Evolutionary conservation across 1,284 basidiomycete species (phyloP), one percentile per base, ranked within the genome.

Genomic region (Psilocybe mexicana): DNA sequence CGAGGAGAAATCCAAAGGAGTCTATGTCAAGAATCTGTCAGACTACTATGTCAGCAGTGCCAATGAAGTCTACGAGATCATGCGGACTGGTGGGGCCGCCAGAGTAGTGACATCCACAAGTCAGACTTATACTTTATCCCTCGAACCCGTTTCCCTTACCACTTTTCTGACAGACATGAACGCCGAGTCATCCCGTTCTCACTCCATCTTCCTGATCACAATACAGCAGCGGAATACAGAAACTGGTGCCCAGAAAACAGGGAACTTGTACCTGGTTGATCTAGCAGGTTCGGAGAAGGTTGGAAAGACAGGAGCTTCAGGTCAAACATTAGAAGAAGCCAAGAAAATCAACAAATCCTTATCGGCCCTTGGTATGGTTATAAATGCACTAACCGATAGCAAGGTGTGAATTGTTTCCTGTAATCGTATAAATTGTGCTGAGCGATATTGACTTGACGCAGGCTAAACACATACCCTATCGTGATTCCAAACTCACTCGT

Each of bases 341-440:
- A 99, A 99, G 84, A 99, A 99, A 83, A 99, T 99, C 79, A 99
- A 99, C 81, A 99, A 99, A 78, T 94, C 92, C 58, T 78, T 99
- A 43, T 98, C 95, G 23, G 96, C 97, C 10, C 85, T 99, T 61
- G 97, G 97, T 49, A 99, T 99, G 96, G 97, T 99, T 71, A 99
- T 99, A 74, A 99, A 99, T 69, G 93, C 96, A 2, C 79, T 99
- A 60, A 99, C 97, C 2, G 97, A 99, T 70, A 85, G 90, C 61
- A 98, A 98, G 85, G 95, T 91, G 43, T 44, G 40, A 61, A 44
- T 52, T 26, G 18, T 48, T n/a, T 48, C 6, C 14, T 36, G 10
- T 11, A 6, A 11, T 33, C 30, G 5, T 8, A 2, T 18, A 40
- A n/a, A 38, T 24, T 7, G 26, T 4, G 1, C 55, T 55, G 40